Evolutionary conservation across 2,329 filamentous ascomycete genomes (phyloP), one percentile per base, ranked within the genome.

Genomic region (Saccharata proteae): DNA sequence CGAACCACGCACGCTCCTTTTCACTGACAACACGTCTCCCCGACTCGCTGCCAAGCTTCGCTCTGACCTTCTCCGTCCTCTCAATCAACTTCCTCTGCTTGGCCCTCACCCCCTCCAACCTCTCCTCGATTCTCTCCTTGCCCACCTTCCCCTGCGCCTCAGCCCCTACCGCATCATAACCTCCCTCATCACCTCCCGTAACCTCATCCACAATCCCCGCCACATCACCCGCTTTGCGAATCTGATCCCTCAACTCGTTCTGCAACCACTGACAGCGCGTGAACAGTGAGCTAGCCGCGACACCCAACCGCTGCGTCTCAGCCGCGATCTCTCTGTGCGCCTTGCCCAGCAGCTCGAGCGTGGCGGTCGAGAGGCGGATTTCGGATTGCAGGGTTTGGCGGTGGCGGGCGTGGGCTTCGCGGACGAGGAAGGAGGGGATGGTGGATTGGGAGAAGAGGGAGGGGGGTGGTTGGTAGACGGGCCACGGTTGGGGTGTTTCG

Each of bases 261-360:
- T 78, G 74, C 16, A 86, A 63, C 26, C 73, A 65, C 42, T 79
- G 69, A 38, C 79, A 82, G 33, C 75, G 68, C 16, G 75, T 65
- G 56, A 85, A 86, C 5, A 86, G 61, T 43, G 84, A 78, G 2
- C 79, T 71, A 1, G 77, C 80, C 1, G 77, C 80, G 25, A 70
- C 59, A 11, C 79, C 78, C 8, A 86, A 64, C 8, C 64, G 65
- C 42, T 78, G 65, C 0, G 78, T 83, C 52, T 86, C 79, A 7
- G 69, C 67, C 39, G 74, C 74, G 5, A 86, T 62, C 4, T 80
- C 61, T 46, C 78, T 74, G 51, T 88, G 81, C 0, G 74, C 74
- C 37, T 81, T 74, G 16, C 77, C 80, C 41, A 88, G 70, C 21
- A 83, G 64, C 40, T 76, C 69, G 12, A 86, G 63, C 2, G 78